A percentile compares a stretch with the other conserved stretches of the same genome.
phyloP scores from a whole-genome alignment of 148 eudicot species.

The Pouteria glomerata region DNA sequence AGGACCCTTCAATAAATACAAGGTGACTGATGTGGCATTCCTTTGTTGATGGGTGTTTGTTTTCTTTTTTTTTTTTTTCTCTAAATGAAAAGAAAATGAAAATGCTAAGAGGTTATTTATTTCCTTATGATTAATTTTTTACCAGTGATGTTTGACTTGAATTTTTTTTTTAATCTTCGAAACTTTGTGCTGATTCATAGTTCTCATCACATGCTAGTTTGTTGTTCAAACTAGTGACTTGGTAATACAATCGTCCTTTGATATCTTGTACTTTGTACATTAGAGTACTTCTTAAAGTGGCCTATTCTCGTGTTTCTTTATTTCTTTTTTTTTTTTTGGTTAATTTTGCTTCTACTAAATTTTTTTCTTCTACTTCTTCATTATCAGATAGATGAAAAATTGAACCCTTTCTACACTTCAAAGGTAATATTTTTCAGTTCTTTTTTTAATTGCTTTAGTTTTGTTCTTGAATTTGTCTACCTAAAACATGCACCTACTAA shows the following conservation, averaged over 20 bases:
- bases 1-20: too few relatives aligned
- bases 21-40: background rate
- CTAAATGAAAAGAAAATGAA: background rate
- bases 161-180: background rate
- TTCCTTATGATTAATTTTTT: background rate
- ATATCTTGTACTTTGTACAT: background rate
- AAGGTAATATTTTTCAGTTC: constrained; percentile 33
- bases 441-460: background rate
- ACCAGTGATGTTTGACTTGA: background rate
- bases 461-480: background rate
- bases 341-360: background rate
- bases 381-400: constrained; percentile 67
- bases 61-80: background rate
- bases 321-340: background rate
- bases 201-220: constrained; percentile 4
- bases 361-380: background rate
- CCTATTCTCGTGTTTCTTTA: background rate
- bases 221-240: constrained; percentile 7
- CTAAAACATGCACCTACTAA: background rate
- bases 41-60: background rate
- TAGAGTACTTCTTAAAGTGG: background rate
- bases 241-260: background rate
- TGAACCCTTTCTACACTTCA: constrained; percentile 49
- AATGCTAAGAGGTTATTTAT: background rate
- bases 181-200: background rate